Percentiles rank a stretch among this genome's conserved stretches.
phyloP scores from a whole-genome alignment of 2,329 filamentous ascomycete species.

The Phialophora tarda region DNA sequence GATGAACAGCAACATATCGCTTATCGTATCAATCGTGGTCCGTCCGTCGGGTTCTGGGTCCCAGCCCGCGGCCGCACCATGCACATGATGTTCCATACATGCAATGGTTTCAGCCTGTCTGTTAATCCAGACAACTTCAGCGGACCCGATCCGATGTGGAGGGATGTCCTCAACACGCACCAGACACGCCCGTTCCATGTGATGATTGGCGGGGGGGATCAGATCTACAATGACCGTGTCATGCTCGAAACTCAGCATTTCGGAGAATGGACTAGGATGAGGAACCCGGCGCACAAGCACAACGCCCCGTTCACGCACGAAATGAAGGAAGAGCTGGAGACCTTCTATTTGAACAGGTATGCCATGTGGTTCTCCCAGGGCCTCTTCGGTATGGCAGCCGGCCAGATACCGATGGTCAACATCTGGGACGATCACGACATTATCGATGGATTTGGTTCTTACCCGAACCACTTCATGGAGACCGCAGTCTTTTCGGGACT shows the following conservation, averaged over 20 bases:
- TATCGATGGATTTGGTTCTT: slow-evolving; percentile 91
- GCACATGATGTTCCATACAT: slow-evolving; percentile 99
- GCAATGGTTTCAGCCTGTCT: slow-evolving; percentile 89
- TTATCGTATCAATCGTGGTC: slow-evolving; percentile 92
- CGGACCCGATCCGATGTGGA: slow-evolving; percentile 95
- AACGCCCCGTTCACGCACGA: slow-evolving; percentile 75
- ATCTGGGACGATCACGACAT: slow-evolving; percentile 97
- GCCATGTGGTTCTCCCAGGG: slow-evolving; percentile 96
- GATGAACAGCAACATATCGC: slow-evolving; percentile 82
- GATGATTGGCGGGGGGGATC: slow-evolving; percentile 96
- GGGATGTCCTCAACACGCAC: slow-evolving; percentile 90
- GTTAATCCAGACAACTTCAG: slow-evolving; percentile 80
- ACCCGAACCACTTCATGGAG: slow-evolving; percentile 88
- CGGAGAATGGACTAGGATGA: slow-evolving; percentile 80
- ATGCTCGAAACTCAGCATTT: slow-evolving; percentile 77
- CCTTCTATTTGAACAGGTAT: slow-evolving; percentile 87
- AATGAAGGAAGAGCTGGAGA: slow-evolving; percentile 87
- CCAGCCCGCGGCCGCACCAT: slow-evolving; percentile 82
- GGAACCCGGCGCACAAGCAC: slow-evolving; percentile 79
- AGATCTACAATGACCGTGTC: slow-evolving; percentile 92
- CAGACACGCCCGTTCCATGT: slow-evolving; percentile 93
- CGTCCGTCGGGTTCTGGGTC: slow-evolving; percentile 91
- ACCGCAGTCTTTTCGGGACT: slow-evolving; percentile 88
- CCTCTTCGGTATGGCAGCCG: slow-evolving; percentile 86
- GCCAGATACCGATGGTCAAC: slow-evolving; percentile 97